A percentile compares a stretch with the other conserved stretches of the same genome.
phyloP scores from a whole-genome alignment of 176 grass and related monocot genomes.

The Ampelocalamus luodianensis region DNA sequence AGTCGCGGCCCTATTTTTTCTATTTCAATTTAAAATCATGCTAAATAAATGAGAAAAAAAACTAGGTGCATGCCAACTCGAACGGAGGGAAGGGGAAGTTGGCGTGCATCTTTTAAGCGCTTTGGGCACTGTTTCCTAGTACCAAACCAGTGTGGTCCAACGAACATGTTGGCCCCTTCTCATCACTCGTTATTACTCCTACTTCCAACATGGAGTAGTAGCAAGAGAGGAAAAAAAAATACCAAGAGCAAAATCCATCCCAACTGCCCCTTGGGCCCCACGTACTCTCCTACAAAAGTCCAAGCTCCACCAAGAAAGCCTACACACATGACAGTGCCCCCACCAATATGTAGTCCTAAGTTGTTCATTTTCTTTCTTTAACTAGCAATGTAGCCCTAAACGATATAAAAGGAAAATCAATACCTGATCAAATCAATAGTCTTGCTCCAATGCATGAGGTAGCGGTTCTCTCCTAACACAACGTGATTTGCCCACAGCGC shows the following conservation, averaged over 20 bases:
- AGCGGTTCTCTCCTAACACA: too few relatives aligned
- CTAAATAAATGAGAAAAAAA: too few relatives aligned
- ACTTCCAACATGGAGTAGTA: neutral
- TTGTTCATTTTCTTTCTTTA: too few relatives aligned
- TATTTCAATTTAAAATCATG: too few relatives aligned
- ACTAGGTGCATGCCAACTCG: conserved; percentile 35
- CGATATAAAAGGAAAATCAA: neutral
- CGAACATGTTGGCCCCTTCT: neutral
- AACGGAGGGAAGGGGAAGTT: neutral
- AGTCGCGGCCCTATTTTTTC: too few relatives aligned
- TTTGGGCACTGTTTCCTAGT: conserved; percentile 40
- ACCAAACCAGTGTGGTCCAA: conserved; percentile 22
- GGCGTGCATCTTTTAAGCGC: neutral
- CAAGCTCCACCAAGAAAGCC: neutral
- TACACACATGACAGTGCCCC: neutral
- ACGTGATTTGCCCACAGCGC: too few relatives aligned
- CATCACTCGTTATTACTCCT: too few relatives aligned
- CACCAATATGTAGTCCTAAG: neutral
- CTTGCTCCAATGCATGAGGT: neutral
- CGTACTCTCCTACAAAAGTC: conserved; percentile 6
- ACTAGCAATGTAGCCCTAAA: neutral
- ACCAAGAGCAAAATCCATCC: neutral
- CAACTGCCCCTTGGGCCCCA: conserved; percentile 12
- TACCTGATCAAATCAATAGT: too few relatives aligned
- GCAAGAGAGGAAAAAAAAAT: neutral